Evolutionary conservation across 208 protist genomes (phyloP), one percentile per base, ranked within the genome.

Genomic region (Trypanosoma melophagium): DNA sequence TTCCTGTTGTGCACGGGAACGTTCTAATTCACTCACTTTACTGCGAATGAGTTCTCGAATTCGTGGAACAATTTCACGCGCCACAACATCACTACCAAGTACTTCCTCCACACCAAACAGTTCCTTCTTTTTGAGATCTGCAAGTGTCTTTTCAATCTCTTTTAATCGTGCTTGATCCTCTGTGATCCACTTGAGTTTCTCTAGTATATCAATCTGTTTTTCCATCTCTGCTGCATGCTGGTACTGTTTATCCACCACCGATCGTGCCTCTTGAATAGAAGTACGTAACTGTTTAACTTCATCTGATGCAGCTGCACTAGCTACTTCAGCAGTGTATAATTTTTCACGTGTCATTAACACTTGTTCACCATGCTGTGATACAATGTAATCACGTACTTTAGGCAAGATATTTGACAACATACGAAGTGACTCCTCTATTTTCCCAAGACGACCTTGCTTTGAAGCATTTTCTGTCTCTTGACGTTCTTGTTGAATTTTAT

Each of bases 21-120:
- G 68, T 74, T 94, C 88, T 42, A 94, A 54, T 49, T 84, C 74
- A 19, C 76, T 77, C 51, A 88, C 66, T 69, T 90, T 85, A n/a
- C 66, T 71, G 10, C 82, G 74, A 49, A 94, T 88, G 40, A 84
- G 58, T 56, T 96, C 91, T 1, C 80, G 86, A 54, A 95, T 78
- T 13, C 53, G 65, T 10, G 71, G 63, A 28, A 95, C 69, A 22
- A 71, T 77, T 28, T 81, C 75, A 12, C 79, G 55, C 38, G 12
- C 47, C 35, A 81, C 77, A n/a, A 69, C 78, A 16, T 88, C 79
- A 13, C 28, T n/a, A 0, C 89, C 89, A 28, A 95, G 58, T 1
- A 93, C 58, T 44, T 71, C 55, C 56, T 78, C 76, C 60, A 89
- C 80, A 13, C 58, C 76, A 16, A 60, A 52, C 38, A 90, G 25